These are phyloP conservation scores for Ustulina deusta DNA, from an alignment of 2,329 filamentous ascomycete genomes.

Conservation along the genomic window DNA sequence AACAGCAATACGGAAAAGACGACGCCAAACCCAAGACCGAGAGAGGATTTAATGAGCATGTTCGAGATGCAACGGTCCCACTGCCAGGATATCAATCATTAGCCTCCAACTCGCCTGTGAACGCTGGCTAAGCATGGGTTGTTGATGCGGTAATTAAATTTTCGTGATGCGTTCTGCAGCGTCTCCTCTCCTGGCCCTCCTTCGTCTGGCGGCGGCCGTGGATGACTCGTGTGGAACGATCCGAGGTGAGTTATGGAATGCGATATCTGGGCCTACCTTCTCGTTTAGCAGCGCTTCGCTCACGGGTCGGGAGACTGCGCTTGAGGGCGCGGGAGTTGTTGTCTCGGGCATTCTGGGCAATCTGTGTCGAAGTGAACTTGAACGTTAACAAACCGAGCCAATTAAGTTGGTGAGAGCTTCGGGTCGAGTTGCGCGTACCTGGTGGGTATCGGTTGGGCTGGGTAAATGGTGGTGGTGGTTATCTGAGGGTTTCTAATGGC, in stretches of 20 bases:
- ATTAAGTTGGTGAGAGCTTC: conserved; percentile 32
- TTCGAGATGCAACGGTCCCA: conserved; percentile 99
- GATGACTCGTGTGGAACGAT: not conserved
- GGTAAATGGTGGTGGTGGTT: conserved; percentile 33
- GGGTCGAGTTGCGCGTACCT: conserved; percentile 35
- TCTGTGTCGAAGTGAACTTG: conserved; percentile 31
- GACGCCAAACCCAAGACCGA: conserved; percentile 96
- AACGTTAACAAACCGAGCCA: conserved; percentile 31
- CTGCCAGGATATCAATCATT: conserved; percentile 59
- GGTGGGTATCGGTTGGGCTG: conserved; percentile 8
- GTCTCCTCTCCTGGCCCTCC: not conserved
- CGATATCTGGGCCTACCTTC: conserved; percentile 75
- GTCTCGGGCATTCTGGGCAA: conserved; percentile 64
- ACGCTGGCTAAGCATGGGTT: not conserved
- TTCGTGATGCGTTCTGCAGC: conserved; percentile 4
- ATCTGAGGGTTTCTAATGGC: conserved; percentile 28
- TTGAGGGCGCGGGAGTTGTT: conserved; percentile 67
- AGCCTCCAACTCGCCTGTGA: conserved; percentile 22
- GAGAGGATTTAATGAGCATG: conserved; percentile 93
- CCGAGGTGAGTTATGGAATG: conserved; percentile 8
- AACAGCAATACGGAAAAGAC: conserved; percentile 98
- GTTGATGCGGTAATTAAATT: conserved; percentile 38
- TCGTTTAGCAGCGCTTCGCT: conserved; percentile 99
- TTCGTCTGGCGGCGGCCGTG: conserved; percentile 38
- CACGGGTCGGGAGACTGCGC: conserved; percentile 82